A percentile compares a stretch with the other conserved stretches of the same genome.
Conservation (phyloP, 2,329 filamentous ascomycete genomes). For the Phaeophleospora eucalypticola region DNA sequence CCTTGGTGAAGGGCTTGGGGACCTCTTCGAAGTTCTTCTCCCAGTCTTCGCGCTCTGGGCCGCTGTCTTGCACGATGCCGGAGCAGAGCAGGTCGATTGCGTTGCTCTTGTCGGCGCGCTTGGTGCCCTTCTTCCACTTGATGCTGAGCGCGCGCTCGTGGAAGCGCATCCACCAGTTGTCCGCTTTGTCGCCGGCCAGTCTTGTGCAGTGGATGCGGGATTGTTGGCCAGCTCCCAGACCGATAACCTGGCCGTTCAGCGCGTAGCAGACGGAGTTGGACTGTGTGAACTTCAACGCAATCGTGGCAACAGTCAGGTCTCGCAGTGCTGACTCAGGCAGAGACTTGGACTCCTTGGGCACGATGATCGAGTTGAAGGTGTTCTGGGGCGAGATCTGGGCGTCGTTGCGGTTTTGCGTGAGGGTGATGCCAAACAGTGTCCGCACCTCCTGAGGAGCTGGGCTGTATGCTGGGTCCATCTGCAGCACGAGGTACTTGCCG, state of each 20-base stretch:
- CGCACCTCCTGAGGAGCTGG: slow-evolving; percentile 72
- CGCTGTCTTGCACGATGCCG: slow-evolving; percentile 77
- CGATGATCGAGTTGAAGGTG: slow-evolving; percentile 81
- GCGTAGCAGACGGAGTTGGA: slow-evolving; percentile 99
- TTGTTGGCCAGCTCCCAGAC: slow-evolving; percentile 93
- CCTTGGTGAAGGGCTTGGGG: slow-evolving; percentile 71
- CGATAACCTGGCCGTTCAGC: slow-evolving; percentile 86
- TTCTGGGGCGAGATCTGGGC: slow-evolving; percentile 73
- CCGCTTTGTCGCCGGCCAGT: slow-evolving; percentile 93
- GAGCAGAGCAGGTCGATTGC: slow-evolving; percentile 94
- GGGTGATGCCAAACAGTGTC: slow-evolving; percentile 83
- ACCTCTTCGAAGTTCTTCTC: slow-evolving; percentile 88
- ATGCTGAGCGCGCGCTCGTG: slow-evolving; percentile 81
- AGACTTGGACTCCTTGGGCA: slow-evolving; percentile 69
- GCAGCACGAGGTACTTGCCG: slow-evolving; percentile 90
- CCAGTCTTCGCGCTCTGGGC: slow-evolving; percentile 79
- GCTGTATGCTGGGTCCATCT: slow-evolving; percentile 85
- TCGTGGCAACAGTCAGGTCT: slow-evolving; percentile 91
- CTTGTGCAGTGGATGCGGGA: slow-evolving; percentile 98
- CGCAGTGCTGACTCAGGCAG: slow-evolving; percentile 79
- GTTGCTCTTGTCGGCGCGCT: slow-evolving; percentile 96
- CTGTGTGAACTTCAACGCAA: slow-evolving; percentile 97
- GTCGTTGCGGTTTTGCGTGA: slow-evolving; percentile 91
- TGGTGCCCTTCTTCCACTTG: slow-evolving; percentile 96
- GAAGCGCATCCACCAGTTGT: slow-evolving; percentile 99